Evolutionary conservation across 345 rosid species (phyloP).

Genomic region (Erysimum cheiranthoides): DNA sequence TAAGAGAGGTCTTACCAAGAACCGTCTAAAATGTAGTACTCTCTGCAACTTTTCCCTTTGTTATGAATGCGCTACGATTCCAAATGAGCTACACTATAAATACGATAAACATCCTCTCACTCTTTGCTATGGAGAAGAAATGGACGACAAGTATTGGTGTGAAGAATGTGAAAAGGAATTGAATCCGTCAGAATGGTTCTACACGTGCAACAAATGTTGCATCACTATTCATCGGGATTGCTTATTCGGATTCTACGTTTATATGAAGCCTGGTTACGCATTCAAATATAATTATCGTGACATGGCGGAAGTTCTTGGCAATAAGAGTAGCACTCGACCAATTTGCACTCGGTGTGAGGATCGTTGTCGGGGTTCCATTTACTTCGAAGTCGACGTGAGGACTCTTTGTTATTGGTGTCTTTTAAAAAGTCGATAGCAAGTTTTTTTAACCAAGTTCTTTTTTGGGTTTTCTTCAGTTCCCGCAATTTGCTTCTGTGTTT

Average conservation of each 20-base stretch:
- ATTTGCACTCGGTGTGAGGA: not conserved
- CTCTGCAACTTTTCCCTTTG: not conserved
- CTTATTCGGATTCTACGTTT: not conserved
- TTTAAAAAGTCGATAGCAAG: not conserved
- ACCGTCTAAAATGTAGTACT: conserved; percentile 8
- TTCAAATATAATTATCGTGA: not conserved
- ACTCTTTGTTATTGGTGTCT: not conserved
- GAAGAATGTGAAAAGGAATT: conserved; percentile 10
- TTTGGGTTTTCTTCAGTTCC: too few relatives aligned
- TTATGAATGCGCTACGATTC: not conserved
- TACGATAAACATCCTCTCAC: conserved; percentile 18
- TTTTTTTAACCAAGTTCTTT: too few relatives aligned
- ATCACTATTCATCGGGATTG: not conserved
- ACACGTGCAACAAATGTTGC: conserved; percentile 3
- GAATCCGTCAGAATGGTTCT: not conserved
- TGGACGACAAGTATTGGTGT: not conserved
- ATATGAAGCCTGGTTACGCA: not conserved
- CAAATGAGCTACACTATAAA: conserved; percentile 1
- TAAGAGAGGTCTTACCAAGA: not conserved
- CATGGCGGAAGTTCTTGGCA: not conserved
- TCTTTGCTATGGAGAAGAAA: conserved; percentile 11
- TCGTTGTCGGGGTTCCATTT: not conserved
- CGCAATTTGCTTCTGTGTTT: too few relatives aligned
- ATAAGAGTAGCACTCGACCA: not conserved
- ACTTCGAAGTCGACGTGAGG: not conserved